Conservation (phyloP, 257 asterid genomes). For the Petunia axillaris region DNA sequence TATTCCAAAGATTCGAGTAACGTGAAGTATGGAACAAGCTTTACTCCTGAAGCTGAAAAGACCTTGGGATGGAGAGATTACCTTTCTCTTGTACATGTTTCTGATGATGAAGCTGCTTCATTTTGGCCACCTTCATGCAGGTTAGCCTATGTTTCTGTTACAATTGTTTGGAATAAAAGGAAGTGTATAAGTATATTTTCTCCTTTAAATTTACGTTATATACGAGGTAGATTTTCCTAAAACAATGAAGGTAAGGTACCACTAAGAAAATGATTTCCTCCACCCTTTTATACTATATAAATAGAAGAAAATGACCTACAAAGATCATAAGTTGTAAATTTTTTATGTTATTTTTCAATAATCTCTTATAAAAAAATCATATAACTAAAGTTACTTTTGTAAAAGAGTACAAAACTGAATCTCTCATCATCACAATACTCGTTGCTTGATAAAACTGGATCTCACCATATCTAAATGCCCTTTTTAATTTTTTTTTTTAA, state of each 20-base stretch:
- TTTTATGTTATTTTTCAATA: too few species aligned
- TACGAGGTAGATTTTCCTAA: not conserved
- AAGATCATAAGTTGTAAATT: not conserved
- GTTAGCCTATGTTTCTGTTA: not conserved
- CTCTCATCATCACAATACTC: too few species aligned
- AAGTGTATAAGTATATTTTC: too few species aligned
- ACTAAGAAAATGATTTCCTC: not conserved
- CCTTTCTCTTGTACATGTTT: constrained; percentile 34
- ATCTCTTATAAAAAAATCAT: too few species aligned
- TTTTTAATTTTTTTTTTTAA: too few species aligned
- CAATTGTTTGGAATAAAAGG: too few species aligned
- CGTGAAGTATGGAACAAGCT: constrained; percentile 39
- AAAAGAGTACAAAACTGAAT: too few species aligned
- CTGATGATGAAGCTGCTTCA: constrained; percentile 35
- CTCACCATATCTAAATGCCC: too few species aligned
- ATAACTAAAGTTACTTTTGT: too few species aligned
- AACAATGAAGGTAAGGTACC: too few species aligned
- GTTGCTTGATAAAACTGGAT: too few species aligned
- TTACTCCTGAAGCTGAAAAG: constrained; percentile 38
- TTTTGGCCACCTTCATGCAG: constrained; percentile 43
- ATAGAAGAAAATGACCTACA: not conserved
- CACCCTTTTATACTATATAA: not conserved
- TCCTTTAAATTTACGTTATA: not conserved
- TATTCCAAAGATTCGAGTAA: constrained; percentile 27
- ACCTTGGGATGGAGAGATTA: constrained; percentile 45